Conservation (phyloP, 2,329 filamentous ascomycete species). For the Aspergillus japonicus region DNA sequence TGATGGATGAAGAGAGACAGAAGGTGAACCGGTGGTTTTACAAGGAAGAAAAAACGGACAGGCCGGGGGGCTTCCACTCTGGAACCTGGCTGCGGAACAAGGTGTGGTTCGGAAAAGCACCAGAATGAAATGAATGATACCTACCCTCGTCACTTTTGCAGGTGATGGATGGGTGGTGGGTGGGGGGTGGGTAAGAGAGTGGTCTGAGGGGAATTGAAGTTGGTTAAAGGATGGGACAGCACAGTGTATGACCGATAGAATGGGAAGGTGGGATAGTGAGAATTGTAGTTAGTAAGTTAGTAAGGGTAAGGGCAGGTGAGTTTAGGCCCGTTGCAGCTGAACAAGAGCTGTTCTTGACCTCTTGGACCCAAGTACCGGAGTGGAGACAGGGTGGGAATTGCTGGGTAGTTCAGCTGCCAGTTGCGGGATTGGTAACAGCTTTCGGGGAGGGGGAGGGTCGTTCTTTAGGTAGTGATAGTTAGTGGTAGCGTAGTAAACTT, state of each 20-base stretch:
- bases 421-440: slow-evolving; percentile 2
- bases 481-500: not conserved
- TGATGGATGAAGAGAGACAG: slow-evolving; percentile 18
- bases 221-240: slow-evolving; percentile 23
- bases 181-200: slow-evolving; percentile 1
- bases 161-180: slow-evolving; percentile 14
- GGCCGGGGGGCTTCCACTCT: slow-evolving; percentile 24
- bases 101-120: slow-evolving; percentile 23
- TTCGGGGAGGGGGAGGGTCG: not conserved
- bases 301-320: slow-evolving; percentile 22
- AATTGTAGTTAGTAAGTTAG: not conserved
- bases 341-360: slow-evolving; percentile 10
- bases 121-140: slow-evolving; percentile 24
- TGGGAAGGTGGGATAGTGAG: not conserved
- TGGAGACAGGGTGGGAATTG: slow-evolving; percentile 18
- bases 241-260: not conserved
- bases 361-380: slow-evolving; percentile 21
- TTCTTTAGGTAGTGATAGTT: not conserved
- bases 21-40: slow-evolving; percentile 26
- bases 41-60: slow-evolving; percentile 21
- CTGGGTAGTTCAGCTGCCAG: not conserved
- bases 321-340: slow-evolving; percentile 13
- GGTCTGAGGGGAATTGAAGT: slow-evolving; percentile 11
- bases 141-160: not conserved
- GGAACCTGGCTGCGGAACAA: slow-evolving; percentile 19